Evolutionary conservation across 306 rosid genomes (phyloP).

Genomic region (Oxytropis ochrocephala): DNA sequence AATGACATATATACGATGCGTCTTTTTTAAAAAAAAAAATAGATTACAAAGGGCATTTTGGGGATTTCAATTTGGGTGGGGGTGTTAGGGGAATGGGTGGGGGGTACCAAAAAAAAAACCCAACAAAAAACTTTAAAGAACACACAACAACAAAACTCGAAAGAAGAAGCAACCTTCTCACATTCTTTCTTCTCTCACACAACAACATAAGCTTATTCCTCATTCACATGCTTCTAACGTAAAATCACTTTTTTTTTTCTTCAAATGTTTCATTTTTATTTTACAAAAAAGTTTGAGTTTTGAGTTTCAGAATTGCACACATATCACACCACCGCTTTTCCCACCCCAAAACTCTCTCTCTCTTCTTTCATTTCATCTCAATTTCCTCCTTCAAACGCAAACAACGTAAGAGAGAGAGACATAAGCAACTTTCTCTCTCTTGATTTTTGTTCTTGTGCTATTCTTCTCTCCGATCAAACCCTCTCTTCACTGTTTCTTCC

Average conservation of each 20-base stretch:
- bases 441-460: neutral
- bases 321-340: conserved; percentile 19
- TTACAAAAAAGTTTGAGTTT: neutral
- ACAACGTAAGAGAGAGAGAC: conserved; percentile 9
- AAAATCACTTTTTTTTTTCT: neutral
- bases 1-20: too few species aligned
- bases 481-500: neutral
- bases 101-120: too few species aligned
- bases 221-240: neutral
- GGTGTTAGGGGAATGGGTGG: too few species aligned
- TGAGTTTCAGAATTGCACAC: conserved; percentile 13
- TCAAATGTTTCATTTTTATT: neutral
- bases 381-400: conserved; percentile 22
- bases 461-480: conserved; percentile 28
- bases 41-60: too few species aligned
- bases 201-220: neutral
- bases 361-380: neutral
- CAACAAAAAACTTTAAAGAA: too few species aligned
- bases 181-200: neutral
- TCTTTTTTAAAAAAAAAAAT: too few species aligned
- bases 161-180: neutral
- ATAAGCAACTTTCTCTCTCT: neutral
- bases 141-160: neutral
- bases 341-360: neutral
- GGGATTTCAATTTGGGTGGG: too few species aligned